Percentiles rank a stretch among this genome's conserved stretches.
phyloP scores from a whole-genome alignment of 805 yeast species.

The Lipomyces sp. region DNA sequence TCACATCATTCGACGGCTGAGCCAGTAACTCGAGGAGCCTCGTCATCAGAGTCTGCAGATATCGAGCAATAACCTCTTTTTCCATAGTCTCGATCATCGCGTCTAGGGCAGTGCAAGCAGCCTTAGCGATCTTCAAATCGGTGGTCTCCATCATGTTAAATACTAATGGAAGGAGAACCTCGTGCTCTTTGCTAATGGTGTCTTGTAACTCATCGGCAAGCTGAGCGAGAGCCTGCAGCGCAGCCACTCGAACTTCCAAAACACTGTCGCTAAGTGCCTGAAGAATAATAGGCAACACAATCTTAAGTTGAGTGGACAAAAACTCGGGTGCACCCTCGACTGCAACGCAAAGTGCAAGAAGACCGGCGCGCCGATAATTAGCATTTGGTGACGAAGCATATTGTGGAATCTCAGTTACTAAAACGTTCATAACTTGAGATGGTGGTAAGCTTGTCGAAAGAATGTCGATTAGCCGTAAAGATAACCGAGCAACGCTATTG shows the following conservation, averaged over 20 bases:
- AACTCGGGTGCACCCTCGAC: conserved; percentile 95
- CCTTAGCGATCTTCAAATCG: conserved; percentile 80
- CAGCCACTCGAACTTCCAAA: conserved; percentile 79
- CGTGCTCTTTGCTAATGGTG: conserved; percentile 81
- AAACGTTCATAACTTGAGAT: conserved; percentile 82
- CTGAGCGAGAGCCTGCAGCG: conserved; percentile 77
- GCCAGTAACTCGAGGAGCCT: conserved; percentile 83
- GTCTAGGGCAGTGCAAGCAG: conserved; percentile 90
- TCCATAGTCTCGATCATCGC: conserved; percentile 90
- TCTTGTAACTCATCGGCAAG: conserved; percentile 86
- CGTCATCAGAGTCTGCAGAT: conserved; percentile 87
- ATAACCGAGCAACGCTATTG: conserved; percentile 74
- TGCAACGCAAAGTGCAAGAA: conserved; percentile 78
- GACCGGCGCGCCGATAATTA: conserved; percentile 84
- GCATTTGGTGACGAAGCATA: conserved; percentile 59
- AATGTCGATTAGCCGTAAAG: conserved; percentile 76
- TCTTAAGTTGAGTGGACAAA: conserved; percentile 72
- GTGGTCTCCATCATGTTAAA: conserved; percentile 83
- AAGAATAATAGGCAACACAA: conserved; percentile 72
- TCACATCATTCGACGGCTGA: conserved; percentile 59
- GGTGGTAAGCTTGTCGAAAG: conserved; percentile 89
- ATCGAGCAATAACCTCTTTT: conserved; percentile 78
- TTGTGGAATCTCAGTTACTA: conserved; percentile 55
- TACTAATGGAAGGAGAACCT: conserved; percentile 78
- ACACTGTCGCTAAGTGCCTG: conserved; percentile 78